Base-by-base conservation (phyloP, 192 early-diverging fungal species). In the Diversispora eburnea region DNA sequence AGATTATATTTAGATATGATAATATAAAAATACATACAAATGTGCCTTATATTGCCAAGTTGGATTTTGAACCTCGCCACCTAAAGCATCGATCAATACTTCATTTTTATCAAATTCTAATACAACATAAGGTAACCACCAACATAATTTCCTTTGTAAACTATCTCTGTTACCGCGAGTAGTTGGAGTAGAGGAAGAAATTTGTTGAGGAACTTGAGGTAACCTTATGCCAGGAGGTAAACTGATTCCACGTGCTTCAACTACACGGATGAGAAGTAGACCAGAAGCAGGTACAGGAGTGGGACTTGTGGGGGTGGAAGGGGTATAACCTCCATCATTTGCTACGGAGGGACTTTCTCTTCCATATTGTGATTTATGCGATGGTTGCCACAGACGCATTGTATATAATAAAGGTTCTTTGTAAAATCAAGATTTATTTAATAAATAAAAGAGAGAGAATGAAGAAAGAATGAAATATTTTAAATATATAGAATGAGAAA, bases 31-130 rank as follows among this genome's bases (percentile, higher is more conserved):
- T 58, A 88, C 88, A 88, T 90, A 90, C 88, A 93, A 93, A 81
- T 87, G 84, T 57, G 91, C 91, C 55, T 88, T 79, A 80, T 91
- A 89, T 75, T 90, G 89, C 85, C 90, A 94, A 62, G 89, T 81
- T 19, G 91, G 91, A 69, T 89, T 91, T 48, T 83, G 83, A 63
- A 86, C 85, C 74, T 92, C 89, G 47, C 91, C 90, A n/a, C 89
- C 90, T 7, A 91, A 83, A 59, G 90, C 89, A 75, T 91, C 89
- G 58, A 94, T 89, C 68, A 96, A 83, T 39, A 94, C 87, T 78
- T 97, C 94, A 79, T 96, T 95, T 84, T 95, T 95, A 83, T 97
- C 95, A 70, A 96, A 94, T 81, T 95, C 95, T 17, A 97, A 84
- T 15, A 97, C 93, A 5, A 88, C 89, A 77, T 95, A 97, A 10